phyloP scores from a whole-genome alignment of 768 basidiomycete species.

The Suillus spraguei region DNA sequence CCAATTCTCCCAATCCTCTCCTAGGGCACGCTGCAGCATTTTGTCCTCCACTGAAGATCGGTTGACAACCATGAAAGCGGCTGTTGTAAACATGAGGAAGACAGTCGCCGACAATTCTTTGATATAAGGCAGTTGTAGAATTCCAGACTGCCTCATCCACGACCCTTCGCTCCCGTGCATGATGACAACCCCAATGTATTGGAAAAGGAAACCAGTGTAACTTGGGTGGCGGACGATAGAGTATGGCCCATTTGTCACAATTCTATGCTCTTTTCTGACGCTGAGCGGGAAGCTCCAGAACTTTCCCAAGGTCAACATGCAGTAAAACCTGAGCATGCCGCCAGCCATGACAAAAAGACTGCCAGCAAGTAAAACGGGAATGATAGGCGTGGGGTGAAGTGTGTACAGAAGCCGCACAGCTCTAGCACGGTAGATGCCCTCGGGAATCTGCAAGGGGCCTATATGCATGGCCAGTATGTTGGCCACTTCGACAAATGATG shows the following conservation, averaged over 20 bases:
- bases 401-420: neutral
- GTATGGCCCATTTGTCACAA: slow-evolving; percentile 34
- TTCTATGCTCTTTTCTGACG: slow-evolving; percentile 24
- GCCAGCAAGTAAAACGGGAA: slow-evolving; percentile 20
- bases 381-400: slow-evolving; percentile 2
- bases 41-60: slow-evolving; percentile 29
- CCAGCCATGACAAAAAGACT: slow-evolving; percentile 20
- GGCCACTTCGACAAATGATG: slow-evolving; percentile 1
- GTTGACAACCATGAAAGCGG: neutral
- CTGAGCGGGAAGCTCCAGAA: slow-evolving; percentile 33
- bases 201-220: slow-evolving; percentile 25
- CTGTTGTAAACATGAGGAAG: neutral
- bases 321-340: slow-evolving; percentile 23
- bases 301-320: slow-evolving; percentile 26
- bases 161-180: slow-evolving; percentile 13
- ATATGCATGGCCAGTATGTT: neutral
- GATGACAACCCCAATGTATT: slow-evolving; percentile 5
- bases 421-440: neutral
- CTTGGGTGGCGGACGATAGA: slow-evolving; percentile 30
- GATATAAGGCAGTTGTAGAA: slow-evolving; percentile 3
- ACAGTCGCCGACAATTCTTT: neutral
- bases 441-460: neutral
- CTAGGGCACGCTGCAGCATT: slow-evolving; percentile 31
- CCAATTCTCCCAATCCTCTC: slow-evolving; percentile 37
- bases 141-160: slow-evolving; percentile 18